phyloP scores from a whole-genome alignment of 2,329 filamentous ascomycete genomes.

The Didymella keratinophila region DNA sequence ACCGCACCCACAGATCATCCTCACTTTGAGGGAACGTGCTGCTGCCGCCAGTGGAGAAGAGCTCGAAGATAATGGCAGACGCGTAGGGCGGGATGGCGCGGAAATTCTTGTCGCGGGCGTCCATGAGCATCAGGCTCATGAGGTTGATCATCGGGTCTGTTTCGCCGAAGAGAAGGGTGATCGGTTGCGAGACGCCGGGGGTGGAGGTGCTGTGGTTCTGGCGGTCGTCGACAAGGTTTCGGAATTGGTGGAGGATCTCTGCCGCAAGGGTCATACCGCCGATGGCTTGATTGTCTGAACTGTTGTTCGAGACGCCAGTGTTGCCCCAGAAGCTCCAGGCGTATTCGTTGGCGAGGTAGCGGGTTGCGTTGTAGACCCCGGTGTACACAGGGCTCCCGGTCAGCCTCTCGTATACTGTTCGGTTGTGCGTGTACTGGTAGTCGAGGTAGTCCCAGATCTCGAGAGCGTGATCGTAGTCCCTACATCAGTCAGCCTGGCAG shows the following conservation, averaged over 20 bases:
- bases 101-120: conserved; percentile 29
- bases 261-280: conserved; percentile 43
- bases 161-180: conserved; percentile 54
- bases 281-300: conserved; percentile 36
- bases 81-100: conserved; percentile 38
- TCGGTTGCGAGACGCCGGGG: conserved; percentile 47
- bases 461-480: conserved; percentile 61
- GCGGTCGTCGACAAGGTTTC: conserved; percentile 24
- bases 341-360: conserved; percentile 59
- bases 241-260: conserved; percentile 37
- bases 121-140: conserved; percentile 37
- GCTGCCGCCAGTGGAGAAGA: conserved; percentile 55
- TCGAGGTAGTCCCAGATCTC: conserved; percentile 64
- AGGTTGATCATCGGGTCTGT: conserved; percentile 45
- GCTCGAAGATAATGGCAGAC: conserved; percentile 50
- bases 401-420: conserved; percentile 48
- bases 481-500: conserved; percentile 25
- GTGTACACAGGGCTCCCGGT: conserved; percentile 36
- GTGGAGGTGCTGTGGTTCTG: conserved; percentile 20
- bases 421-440: conserved; percentile 63
- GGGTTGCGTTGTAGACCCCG: conserved; percentile 38
- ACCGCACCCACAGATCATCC: conserved; percentile 62
- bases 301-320: conserved; percentile 39
- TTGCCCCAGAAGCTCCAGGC: conserved; percentile 56
- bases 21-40: conserved; percentile 50